These are phyloP conservation scores for Corniculantispora saksenae DNA, from an alignment of 2,329 filamentous ascomycete genomes.

Conservation along the genomic window DNA sequence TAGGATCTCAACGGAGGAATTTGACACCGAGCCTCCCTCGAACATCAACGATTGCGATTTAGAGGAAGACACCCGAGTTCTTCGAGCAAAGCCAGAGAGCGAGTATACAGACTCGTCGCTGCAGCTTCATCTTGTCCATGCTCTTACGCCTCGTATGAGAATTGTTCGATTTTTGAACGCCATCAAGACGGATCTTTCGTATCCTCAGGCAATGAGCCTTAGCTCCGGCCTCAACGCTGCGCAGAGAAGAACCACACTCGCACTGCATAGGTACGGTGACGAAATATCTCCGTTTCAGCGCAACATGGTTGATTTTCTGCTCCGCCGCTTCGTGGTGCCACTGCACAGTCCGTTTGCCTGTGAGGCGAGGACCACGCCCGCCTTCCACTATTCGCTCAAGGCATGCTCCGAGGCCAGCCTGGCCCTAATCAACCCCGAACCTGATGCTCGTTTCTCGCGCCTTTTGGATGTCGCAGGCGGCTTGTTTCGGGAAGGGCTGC, in stretches of 20 bases:
- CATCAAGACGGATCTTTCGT: slow-evolving; percentile 8
- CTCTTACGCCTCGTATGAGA: slow-evolving; percentile 3
- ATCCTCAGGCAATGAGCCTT: slow-evolving; percentile 9
- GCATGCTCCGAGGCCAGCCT: slow-evolving; percentile 46
- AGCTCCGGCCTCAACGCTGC: neutral
- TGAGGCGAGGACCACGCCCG: slow-evolving; percentile 43
- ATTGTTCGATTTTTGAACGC: slow-evolving; percentile 7
- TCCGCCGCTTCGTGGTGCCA: slow-evolving; percentile 56
- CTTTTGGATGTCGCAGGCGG: slow-evolving; percentile 42
- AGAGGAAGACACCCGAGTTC: slow-evolving; percentile 9
- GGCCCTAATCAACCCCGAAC: slow-evolving; percentile 37
- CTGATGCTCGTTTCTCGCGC: slow-evolving; percentile 37
- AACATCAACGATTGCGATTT: slow-evolving; percentile 38
- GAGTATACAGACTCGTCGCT: slow-evolving; percentile 4
- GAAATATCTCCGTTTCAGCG: slow-evolving; percentile 41
- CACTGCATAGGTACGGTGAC: neutral
- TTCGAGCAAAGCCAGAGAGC: neutral
- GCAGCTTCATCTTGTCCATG: slow-evolving; percentile 1
- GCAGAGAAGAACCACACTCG: neutral
- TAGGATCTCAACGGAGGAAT: slow-evolving; percentile 41
- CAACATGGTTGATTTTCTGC: slow-evolving; percentile 52
- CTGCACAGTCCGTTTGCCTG: slow-evolving; percentile 53
- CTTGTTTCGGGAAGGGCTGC: slow-evolving; percentile 42
- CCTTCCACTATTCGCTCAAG: slow-evolving; percentile 52
- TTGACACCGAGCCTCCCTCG: slow-evolving; percentile 38